Evolutionary conservation across 2,329 filamentous ascomycete genomes (phyloP).

Genomic region (Nigrospora osmanthi): DNA sequence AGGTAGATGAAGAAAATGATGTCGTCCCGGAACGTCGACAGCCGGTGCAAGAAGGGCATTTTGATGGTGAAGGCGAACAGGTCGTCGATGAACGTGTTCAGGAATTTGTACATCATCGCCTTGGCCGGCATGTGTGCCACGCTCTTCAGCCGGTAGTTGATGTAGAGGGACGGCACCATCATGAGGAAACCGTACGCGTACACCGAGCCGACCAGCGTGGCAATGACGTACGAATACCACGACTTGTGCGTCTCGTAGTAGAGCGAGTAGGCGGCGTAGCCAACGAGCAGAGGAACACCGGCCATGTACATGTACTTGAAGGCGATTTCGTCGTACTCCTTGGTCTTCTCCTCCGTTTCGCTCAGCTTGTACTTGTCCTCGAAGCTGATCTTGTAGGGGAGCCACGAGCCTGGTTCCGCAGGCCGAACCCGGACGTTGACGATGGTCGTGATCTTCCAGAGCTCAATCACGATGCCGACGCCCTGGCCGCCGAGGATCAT

Average conservation of each 20-base stretch:
- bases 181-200: slow-evolving; percentile 98
- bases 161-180: slow-evolving; percentile 97
- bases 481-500: slow-evolving; percentile 96
- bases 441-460: slow-evolving; percentile 95
- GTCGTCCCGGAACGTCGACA: slow-evolving; percentile 90
- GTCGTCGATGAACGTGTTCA: slow-evolving; percentile 99
- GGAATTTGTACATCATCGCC: slow-evolving; percentile 96
- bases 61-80: slow-evolving; percentile 99
- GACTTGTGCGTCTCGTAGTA: slow-evolving; percentile 94
- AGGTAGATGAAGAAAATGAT: slow-evolving; percentile 97
- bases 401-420: slow-evolving; percentile 55
- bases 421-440: slow-evolving; percentile 80
- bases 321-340: slow-evolving; percentile 96
- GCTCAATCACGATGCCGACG: slow-evolving; percentile 61
- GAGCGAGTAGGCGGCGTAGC: slow-evolving; percentile 86
- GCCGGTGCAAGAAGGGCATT: slow-evolving; percentile 89
- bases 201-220: slow-evolving; percentile 89
- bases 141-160: slow-evolving; percentile 95
- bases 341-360: slow-evolving; percentile 93
- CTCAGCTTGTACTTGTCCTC: slow-evolving; percentile 96
- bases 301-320: slow-evolving; percentile 96
- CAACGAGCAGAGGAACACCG: slow-evolving; percentile 79
- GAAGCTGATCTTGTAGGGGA: slow-evolving; percentile 77
- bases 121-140: slow-evolving; percentile 95
- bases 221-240: slow-evolving; percentile 95